Base-by-base conservation (phyloP, 805 yeast species). In the Lipomyces sp. region DNA sequence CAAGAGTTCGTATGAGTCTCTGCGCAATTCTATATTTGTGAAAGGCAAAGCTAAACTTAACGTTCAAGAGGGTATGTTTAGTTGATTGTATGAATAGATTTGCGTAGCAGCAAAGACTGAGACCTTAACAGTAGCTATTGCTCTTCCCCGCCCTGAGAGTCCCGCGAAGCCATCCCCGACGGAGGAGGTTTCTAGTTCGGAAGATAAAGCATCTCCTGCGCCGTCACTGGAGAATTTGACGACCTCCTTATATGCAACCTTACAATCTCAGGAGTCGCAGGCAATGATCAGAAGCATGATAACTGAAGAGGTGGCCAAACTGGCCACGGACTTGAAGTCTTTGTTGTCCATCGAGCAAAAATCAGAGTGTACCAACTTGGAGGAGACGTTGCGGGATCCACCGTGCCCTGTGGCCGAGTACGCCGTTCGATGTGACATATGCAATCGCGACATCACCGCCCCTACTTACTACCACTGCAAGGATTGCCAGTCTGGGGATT, bases 391-490 rank as follows among this genome's bases (percentile, higher is more conserved):
- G 18, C 8, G 3, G 24, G 7, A 6, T 11, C n/a, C 48, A n/a
- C 53, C 6, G 24, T 10, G 33, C 33, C 11, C 39, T 5, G 13
- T 24, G 53, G 24, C 29, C 48, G 29, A 55, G 32, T 55, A 33
- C 18, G 13, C 30, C 5, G 63, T 64, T 48, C 64, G 67, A 34
- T 68, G 71, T 45, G 69, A 68, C 50, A 54, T 48, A 6, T 68
- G 71, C 53, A 18, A 13, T 18, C n/a, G 34, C 11, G 37, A 53
- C 24, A 54, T 69, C 58, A 53, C 10, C 4, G 3, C 55, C 32
- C 29, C 33, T n/a, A 58, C 65, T 18, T 64, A 59, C 57, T 67
- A 64, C 45, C 71, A 69, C 57, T 69, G 71, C 53, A 30, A 53
- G 29, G 48, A 57, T n/a, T 69, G 71, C 58, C 30, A 55, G 15